phyloP scores from a whole-genome alignment of 768 basidiomycete genomes.

The Plicaturopsis crispa region DNA sequence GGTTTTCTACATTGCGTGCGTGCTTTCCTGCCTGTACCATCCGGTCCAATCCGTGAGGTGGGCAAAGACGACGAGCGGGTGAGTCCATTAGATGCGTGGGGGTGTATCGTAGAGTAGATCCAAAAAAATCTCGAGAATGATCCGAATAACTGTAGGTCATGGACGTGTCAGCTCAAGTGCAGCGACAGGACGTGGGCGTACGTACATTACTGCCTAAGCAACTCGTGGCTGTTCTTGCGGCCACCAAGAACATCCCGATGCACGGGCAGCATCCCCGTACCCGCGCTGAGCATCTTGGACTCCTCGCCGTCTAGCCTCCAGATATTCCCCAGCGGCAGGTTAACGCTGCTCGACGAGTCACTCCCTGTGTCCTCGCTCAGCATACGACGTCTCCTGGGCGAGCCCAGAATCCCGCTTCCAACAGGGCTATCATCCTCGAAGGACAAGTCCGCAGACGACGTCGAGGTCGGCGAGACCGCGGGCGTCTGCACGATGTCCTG shows the following conservation, averaged over 20 bases:
- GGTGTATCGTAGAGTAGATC: no score
- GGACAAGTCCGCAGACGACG: conserved; percentile 60
- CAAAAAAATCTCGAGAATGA: no score
- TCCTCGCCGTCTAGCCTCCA: conserved; percentile 74
- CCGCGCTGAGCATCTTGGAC: conserved; percentile 43
- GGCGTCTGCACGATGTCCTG: conserved; percentile 69
- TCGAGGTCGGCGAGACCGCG: conserved; percentile 55
- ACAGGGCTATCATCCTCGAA: conserved; percentile 40
- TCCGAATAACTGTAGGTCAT: no score
- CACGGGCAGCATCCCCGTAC: conserved; percentile 40
- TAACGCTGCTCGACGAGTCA: conserved; percentile 19
- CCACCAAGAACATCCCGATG: conserved; percentile 27
- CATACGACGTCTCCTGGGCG: conserved; percentile 2
- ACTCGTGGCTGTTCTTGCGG: conserved; percentile 33
- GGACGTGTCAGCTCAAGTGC: no score
- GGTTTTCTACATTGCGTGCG: no score
- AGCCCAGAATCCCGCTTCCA: conserved; percentile 4
- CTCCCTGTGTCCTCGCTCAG: conserved; percentile 7
- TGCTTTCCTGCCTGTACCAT: no score
- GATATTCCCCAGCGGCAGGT: conserved; percentile 42
- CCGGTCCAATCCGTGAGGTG: no score
- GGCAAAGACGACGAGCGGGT: no score
- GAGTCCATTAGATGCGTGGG: no score
- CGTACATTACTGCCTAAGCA: conserved; percentile 4
- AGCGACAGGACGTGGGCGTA: neutral